These are phyloP conservation scores for Plasmodium vivax DNA, from an alignment of 169 alveolate species.

Conservation along the genomic window DNA sequence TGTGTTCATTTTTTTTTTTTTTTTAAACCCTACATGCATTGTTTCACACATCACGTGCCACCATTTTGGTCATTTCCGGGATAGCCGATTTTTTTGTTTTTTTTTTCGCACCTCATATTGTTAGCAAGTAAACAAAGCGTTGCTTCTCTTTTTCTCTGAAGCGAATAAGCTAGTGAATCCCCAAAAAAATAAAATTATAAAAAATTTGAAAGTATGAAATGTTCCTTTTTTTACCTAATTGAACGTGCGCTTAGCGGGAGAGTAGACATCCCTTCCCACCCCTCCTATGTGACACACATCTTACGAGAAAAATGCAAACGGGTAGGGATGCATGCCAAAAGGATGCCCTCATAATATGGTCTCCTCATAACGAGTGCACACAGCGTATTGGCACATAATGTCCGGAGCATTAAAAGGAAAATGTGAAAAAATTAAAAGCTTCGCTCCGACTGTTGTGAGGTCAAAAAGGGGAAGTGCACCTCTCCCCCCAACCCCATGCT, in stretches of 20 bases:
- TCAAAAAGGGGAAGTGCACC: not conserved
- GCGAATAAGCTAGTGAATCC: not conserved
- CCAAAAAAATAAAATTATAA: not conserved
- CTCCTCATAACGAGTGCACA: not conserved
- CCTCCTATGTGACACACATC: not conserved
- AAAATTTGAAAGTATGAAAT: not conserved
- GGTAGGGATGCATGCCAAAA: not conserved
- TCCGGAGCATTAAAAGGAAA: not conserved
- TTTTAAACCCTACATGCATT: not conserved
- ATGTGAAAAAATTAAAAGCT: not conserved
- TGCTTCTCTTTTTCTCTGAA: not conserved
- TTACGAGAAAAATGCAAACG: not conserved
- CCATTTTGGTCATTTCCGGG: not conserved
- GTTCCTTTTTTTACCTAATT: not conserved
- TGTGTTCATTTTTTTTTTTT: not conserved
- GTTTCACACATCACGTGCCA: not conserved
- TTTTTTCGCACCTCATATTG: not conserved
- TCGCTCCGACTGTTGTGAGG: not conserved
- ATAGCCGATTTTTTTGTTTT: not conserved
- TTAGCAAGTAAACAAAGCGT: not conserved
- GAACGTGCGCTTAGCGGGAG: not conserved
- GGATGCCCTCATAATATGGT: not conserved
- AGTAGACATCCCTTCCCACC: not conserved
- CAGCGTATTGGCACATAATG: not conserved
- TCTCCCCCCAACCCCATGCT: not conserved